These are phyloP conservation scores for Melanomma pulvis-pyrius DNA, from an alignment of 495 filamentous ascomycete species.

Conservation along the genomic window DNA sequence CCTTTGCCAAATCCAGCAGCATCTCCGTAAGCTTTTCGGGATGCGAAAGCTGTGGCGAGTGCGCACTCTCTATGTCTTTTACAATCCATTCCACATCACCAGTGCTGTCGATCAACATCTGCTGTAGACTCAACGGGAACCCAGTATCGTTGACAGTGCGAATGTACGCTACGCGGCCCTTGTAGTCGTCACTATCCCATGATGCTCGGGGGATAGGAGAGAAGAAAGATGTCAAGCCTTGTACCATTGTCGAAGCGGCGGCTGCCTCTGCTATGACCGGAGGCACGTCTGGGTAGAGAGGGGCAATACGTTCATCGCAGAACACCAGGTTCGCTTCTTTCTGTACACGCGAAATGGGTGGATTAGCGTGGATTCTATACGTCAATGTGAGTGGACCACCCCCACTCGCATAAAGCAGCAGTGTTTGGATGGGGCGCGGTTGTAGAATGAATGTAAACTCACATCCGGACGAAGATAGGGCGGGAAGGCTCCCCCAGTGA, in stretches of 20 bases:
- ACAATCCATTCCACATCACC: slow-evolving; percentile 24
- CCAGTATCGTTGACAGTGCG: slow-evolving; percentile 15
- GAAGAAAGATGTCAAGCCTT: slow-evolving; percentile 18
- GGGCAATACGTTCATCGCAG: slow-evolving; percentile 22
- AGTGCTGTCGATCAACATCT: slow-evolving; percentile 24
- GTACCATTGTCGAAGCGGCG: slow-evolving; percentile 12
- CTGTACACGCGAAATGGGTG: background rate
- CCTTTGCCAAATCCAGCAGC: slow-evolving; percentile 16
- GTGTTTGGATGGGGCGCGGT: too few species aligned
- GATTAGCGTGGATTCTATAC: too few species aligned
- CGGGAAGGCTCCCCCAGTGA: slow-evolving; percentile 10
- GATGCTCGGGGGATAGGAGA: slow-evolving; percentile 17
- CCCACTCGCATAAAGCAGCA: too few species aligned
- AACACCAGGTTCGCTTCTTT: slow-evolving; percentile 15
- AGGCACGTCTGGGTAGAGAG: slow-evolving; percentile 19
- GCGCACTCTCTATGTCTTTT: slow-evolving; percentile 22
- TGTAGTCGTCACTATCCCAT: slow-evolving; percentile 26
- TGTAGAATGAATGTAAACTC: too few species aligned
- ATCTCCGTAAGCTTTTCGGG: slow-evolving; percentile 20
- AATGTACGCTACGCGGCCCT: slow-evolving; percentile 22
- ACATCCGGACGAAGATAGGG: slow-evolving; percentile 23
- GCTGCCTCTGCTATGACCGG: slow-evolving; percentile 1
- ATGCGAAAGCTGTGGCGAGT: slow-evolving; percentile 20
- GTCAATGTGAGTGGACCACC: too few species aligned
- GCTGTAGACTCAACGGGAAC: slow-evolving; percentile 20